Percentiles rank a stretch among this genome's conserved stretches.
phyloP scores from a whole-genome alignment of 2,329 filamentous ascomycete species.

The Kalmusia sp. region DNA sequence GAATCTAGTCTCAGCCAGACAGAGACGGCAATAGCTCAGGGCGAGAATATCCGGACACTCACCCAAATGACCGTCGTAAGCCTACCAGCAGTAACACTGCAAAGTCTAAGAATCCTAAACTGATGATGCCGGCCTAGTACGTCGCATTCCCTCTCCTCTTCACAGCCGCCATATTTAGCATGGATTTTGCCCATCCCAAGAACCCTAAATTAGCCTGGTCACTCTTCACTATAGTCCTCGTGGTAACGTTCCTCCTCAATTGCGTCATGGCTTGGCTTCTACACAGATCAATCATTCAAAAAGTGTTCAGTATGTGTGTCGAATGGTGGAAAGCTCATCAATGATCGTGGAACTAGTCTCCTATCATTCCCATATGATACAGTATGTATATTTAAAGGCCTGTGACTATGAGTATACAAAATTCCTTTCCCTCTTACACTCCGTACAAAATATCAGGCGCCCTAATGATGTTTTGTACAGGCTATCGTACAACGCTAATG shows the following conservation, averaged over 20 bases:
- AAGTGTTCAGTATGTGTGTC: not conserved
- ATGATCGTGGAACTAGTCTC: too few relatives aligned
- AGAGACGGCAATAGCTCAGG: slow-evolving; percentile 18
- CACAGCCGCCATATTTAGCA: slow-evolving; percentile 24
- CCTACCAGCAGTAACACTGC: too few relatives aligned
- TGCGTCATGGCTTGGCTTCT: slow-evolving; percentile 16
- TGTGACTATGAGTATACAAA: too few relatives aligned
- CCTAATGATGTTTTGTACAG: too few relatives aligned
- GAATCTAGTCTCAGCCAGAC: slow-evolving; percentile 24
- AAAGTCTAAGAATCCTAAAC: too few relatives aligned
- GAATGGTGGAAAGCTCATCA: too few relatives aligned
- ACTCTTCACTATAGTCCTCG: slow-evolving; percentile 14
- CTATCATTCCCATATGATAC: too few relatives aligned
- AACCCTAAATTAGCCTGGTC: slow-evolving; percentile 5
- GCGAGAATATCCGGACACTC: slow-evolving; percentile 18
- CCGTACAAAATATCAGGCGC: too few relatives aligned
- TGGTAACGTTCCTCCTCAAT: slow-evolving; percentile 13
- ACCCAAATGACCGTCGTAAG: slow-evolving; percentile 26
- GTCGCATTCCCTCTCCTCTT: slow-evolving; percentile 22
- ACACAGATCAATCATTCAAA: not conserved
- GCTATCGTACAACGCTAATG: too few relatives aligned
- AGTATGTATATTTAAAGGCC: too few relatives aligned
- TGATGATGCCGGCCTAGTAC: too few relatives aligned
- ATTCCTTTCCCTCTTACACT: too few relatives aligned
- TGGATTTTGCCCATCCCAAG: slow-evolving; percentile 18